A percentile compares a stretch with the other conserved stretches of the same genome.
These are phyloP conservation scores for Zygoascus hellenicus DNA, from an alignment of 1,139 yeast species.

Conservation along the genomic window DNA sequence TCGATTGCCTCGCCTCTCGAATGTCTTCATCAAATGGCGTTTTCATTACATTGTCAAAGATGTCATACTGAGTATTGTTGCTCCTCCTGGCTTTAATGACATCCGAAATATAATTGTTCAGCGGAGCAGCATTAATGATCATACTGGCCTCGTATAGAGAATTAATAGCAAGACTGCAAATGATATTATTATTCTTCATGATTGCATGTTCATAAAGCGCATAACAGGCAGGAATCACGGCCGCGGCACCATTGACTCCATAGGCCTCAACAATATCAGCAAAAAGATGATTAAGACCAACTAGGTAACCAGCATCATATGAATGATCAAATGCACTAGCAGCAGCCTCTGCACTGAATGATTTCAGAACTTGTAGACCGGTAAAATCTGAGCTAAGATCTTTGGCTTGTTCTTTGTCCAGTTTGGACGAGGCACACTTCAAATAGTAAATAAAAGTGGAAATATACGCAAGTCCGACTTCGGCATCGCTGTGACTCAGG, in stretches of 20 bases:
- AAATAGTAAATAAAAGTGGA: conserved; percentile 25
- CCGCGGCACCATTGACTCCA: conserved; percentile 6
- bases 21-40: background rate
- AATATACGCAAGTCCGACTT: conserved; percentile 27
- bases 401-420: conserved; percentile 4
- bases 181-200: background rate
- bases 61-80: background rate
- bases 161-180: conserved; percentile 1
- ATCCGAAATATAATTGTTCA: background rate
- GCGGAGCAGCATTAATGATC: background rate
- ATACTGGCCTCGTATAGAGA: background rate
- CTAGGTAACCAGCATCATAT: background rate
- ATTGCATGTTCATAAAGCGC: conserved; percentile 3
- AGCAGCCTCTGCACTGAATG: background rate
- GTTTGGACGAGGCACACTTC: conserved; percentile 8
- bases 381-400: background rate
- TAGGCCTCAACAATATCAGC: conserved; percentile 14
- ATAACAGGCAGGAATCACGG: conserved; percentile 3
- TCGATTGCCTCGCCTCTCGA: background rate
- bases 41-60: background rate
- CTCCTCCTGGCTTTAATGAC: background rate
- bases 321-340: background rate
- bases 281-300: conserved; percentile 20
- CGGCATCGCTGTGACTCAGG: conserved; percentile 24
- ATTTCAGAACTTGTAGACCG: background rate